phyloP scores from a whole-genome alignment of 495 filamentous ascomycete species.

The Pseudotulostoma volvatum region DNA sequence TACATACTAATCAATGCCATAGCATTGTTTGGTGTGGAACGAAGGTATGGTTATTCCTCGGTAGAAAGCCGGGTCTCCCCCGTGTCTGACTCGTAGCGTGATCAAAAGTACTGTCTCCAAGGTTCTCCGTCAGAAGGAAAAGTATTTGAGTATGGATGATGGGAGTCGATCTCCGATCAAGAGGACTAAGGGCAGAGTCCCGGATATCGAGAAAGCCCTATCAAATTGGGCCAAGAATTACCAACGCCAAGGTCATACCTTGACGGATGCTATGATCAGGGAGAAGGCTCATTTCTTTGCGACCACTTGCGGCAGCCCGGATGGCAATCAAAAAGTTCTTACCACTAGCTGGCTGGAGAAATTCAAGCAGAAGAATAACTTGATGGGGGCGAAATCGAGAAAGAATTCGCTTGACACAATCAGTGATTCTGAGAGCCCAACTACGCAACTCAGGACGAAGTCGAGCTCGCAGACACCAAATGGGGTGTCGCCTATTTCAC shows the following conservation, averaged over 20 bases:
- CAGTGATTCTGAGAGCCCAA: constrained; percentile 31
- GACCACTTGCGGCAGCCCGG: constrained; percentile 53
- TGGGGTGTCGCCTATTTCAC: constrained; percentile 59
- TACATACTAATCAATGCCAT: constrained; percentile 4
- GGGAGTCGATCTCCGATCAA: constrained; percentile 79
- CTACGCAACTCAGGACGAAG: constrained; percentile 25
- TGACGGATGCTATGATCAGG: constrained; percentile 71
- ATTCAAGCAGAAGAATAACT: constrained; percentile 86
- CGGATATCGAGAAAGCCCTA: constrained; percentile 90
- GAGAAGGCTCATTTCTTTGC: constrained; percentile 84
- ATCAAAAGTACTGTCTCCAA: constrained; percentile 86
- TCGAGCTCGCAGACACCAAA: constrained; percentile 46
- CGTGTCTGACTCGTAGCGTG: constrained; percentile 1
- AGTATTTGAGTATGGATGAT: constrained; percentile 83
- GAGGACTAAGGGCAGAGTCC: constrained; percentile 76
- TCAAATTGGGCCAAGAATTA: constrained; percentile 75
- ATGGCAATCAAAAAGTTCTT: constrained; percentile 60
- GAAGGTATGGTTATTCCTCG: constrained; percentile 81
- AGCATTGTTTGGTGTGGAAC: constrained; percentile 92
- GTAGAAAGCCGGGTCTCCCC: no score
- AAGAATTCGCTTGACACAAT: constrained; percentile 47
- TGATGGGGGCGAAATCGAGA: constrained; percentile 47
- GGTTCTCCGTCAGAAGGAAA: constrained; percentile 88
- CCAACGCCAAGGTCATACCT: constrained; percentile 53
- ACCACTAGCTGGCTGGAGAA: constrained; percentile 80